Conservation (phyloP, 1,284 basidiomycete species). For the Stereum hirsutum region DNA sequence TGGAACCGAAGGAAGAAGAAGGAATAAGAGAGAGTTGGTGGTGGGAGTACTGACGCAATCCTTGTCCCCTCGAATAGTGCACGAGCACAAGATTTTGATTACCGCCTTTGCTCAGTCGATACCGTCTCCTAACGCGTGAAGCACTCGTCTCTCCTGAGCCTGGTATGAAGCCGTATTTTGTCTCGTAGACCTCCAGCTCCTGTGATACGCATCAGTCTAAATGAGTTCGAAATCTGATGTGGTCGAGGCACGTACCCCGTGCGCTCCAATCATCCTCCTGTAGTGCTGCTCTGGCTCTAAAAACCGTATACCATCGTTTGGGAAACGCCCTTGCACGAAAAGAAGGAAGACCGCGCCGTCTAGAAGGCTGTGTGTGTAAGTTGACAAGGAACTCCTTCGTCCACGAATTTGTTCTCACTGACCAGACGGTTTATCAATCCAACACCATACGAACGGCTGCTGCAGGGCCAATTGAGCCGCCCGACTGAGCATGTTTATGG, state of each 20-base stretch:
- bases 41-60: slow-evolving; percentile 40
- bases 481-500: slow-evolving; percentile 48
- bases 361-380: slow-evolving; percentile 16
- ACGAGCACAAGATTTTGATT: slow-evolving; percentile 59
- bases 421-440: slow-evolving; percentile 68
- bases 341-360: slow-evolving; percentile 59
- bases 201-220: slow-evolving; percentile 17
- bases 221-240: not conserved
- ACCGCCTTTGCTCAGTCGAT: slow-evolving; percentile 60
- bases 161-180: slow-evolving; percentile 69
- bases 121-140: slow-evolving; percentile 57
- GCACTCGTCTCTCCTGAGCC: slow-evolving; percentile 46
- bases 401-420: slow-evolving; percentile 12
- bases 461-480: slow-evolving; percentile 43
- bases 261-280: slow-evolving; percentile 38
- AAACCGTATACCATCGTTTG: slow-evolving; percentile 64
- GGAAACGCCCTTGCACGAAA: slow-evolving; percentile 49
- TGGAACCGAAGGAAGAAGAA: not conserved
- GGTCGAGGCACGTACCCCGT: slow-evolving; percentile 28
- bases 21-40: not conserved
- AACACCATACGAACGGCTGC: slow-evolving; percentile 59
- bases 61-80: slow-evolving; percentile 59
- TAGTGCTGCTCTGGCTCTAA: slow-evolving; percentile 59
- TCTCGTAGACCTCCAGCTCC: slow-evolving; percentile 69
- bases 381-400: slow-evolving; percentile 1